phyloP scores from a whole-genome alignment of 2,329 filamentous ascomycete genomes.

The Xylaria hypoxylon region DNA sequence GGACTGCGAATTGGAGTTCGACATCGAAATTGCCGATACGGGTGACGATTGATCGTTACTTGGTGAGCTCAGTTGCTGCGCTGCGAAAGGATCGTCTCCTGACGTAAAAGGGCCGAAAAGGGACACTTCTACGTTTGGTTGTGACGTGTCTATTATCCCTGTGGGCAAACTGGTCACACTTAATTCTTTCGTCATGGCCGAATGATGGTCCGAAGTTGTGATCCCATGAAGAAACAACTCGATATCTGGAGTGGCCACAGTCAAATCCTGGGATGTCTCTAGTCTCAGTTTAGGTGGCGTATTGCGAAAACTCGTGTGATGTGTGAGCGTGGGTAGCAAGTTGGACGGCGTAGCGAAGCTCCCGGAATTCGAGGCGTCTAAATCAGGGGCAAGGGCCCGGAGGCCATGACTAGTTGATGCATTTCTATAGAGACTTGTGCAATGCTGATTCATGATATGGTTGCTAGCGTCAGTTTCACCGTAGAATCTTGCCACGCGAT shows the following conservation, averaged over 20 bases:
- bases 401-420: background rate
- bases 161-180: background rate
- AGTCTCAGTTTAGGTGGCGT: slow-evolving; percentile 10
- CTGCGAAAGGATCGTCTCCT: background rate
- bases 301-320: background rate
- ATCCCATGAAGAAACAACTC: background rate
- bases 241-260: background rate
- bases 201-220: background rate
- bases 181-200: background rate
- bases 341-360: background rate
- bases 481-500: too few relatives aligned
- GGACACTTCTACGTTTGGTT: too few relatives aligned
- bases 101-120: background rate
- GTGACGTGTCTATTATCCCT: background rate
- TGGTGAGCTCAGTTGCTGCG: background rate
- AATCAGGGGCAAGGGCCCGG: background rate
- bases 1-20: background rate
- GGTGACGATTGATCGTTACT: background rate
- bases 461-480: background rate
- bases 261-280: background rate
- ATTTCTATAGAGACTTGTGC: background rate
- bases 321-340: background rate
- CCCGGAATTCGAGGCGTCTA: background rate
- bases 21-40: background rate
- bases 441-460: background rate